A percentile compares a stretch with the other conserved stretches of the same genome.
Evolutionary conservation across 2,329 filamentous ascomycete species (phyloP).

Genomic region (Sclerotinia nivalis): DNA sequence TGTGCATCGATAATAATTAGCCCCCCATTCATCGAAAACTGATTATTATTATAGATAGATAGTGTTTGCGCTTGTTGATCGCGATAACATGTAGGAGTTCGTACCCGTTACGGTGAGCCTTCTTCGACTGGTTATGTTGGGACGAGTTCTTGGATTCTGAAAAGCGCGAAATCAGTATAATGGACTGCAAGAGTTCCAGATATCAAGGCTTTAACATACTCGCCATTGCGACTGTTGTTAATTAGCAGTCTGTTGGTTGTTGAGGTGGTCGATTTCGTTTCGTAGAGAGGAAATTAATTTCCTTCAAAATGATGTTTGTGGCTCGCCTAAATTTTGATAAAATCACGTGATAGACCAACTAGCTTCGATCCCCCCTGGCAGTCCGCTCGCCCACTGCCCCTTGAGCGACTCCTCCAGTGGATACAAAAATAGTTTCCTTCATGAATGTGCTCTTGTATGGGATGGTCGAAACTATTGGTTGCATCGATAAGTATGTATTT

Average conservation of each 20-base stretch:
- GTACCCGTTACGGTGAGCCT: conserved; percentile 99
- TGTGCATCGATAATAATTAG: conserved; percentile 45
- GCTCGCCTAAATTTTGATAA: conserved; percentile 14
- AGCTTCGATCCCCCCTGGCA: not conserved
- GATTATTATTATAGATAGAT: not conserved
- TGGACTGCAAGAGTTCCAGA: not conserved
- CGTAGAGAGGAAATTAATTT: conserved; percentile 4
- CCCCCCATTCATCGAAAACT: not conserved
- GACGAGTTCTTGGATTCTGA: conserved; percentile 92
- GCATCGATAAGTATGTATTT: conserved; percentile 4
- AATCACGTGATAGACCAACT: not conserved
- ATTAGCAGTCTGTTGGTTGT: conserved; percentile 24
- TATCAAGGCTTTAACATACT: conserved; percentile 16
- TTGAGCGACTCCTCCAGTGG: not conserved
- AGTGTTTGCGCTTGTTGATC: not conserved
- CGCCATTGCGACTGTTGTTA: conserved; percentile 25
- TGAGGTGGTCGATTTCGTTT: conserved; percentile 14
- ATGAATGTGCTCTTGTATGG: not conserved
- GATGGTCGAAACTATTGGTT: not conserved
- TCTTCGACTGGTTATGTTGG: conserved; percentile 57
- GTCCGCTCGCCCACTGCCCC: not conserved
- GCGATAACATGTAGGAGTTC: conserved; percentile 11
- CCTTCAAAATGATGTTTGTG: not conserved
- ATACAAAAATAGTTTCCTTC: not conserved
- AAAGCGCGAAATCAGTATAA: conserved; percentile 4